Percentiles rank a stretch among this genome's conserved stretches.
phyloP scores from a whole-genome alignment of 176 grass and related monocot genomes.

The Oryza punctata region DNA sequence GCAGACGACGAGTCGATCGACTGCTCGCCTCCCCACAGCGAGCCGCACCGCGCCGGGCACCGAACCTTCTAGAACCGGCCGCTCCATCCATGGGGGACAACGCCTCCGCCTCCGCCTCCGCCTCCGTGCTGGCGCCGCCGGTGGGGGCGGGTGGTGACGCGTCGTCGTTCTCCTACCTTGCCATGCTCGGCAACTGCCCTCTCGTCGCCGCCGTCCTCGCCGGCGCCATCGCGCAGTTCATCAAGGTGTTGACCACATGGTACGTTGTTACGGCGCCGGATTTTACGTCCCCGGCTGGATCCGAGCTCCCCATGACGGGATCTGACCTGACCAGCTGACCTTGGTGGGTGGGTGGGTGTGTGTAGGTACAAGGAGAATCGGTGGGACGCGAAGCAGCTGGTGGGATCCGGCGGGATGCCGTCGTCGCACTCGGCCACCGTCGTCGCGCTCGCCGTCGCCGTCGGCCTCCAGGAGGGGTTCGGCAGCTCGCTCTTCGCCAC shows the following conservation, averaged over 20 bases:
- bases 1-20: neutral
- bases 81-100: slow-evolving; percentile 37
- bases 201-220: slow-evolving; percentile 68
- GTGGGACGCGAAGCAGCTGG: slow-evolving; percentile 86
- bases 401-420: slow-evolving; percentile 86
- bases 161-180: slow-evolving; percentile 67
- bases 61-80: neutral
- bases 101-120: slow-evolving; percentile 3
- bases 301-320: slow-evolving; percentile 38
- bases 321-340: neutral
- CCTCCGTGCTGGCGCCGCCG: slow-evolving; percentile 20
- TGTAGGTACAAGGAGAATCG: slow-evolving; percentile 90
- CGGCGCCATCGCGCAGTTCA: slow-evolving; percentile 75
- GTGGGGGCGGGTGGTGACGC: slow-evolving; percentile 1
- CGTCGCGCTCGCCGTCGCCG: slow-evolving; percentile 63
- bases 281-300: slow-evolving; percentile 26
- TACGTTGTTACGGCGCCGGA: slow-evolving; percentile 15
- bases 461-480: slow-evolving; percentile 75
- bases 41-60: too few relatives aligned
- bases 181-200: slow-evolving; percentile 67
- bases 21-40: neutral
- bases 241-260: slow-evolving; percentile 93
- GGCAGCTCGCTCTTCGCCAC: slow-evolving; percentile 70
- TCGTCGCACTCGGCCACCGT: slow-evolving; percentile 91
- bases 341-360: too few relatives aligned